Evolutionary conservation across 163 green algal species (phyloP).

Genomic region (Chloromonas sp.): DNA sequence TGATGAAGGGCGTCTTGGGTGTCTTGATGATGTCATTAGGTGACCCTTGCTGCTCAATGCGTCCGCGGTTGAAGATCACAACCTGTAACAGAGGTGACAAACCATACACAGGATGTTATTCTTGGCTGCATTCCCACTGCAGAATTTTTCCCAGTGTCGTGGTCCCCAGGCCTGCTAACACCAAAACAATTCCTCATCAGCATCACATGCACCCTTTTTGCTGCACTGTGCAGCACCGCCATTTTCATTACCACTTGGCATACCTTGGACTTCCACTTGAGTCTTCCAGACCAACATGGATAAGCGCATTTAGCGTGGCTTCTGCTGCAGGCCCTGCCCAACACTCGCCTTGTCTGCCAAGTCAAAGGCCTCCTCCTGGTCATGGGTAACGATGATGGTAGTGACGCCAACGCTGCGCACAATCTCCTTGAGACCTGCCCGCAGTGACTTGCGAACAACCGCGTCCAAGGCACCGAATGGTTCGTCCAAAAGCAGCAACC

Average conservation of each 20-base stretch:
- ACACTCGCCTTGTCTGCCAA: slow-evolving; percentile 64
- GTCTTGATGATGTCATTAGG: slow-evolving; percentile 53
- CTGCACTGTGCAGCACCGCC: too few species aligned
- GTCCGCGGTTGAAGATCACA: slow-evolving; percentile 67
- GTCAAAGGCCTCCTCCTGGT: slow-evolving; percentile 86
- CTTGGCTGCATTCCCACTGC: not conserved
- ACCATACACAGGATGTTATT: not conserved
- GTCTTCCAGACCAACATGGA: too few species aligned
- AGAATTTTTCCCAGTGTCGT: not conserved
- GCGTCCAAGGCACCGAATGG: slow-evolving; percentile 86
- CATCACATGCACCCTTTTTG: too few species aligned
- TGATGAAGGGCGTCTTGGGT: slow-evolving; percentile 65
- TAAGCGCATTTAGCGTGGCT: too few species aligned
- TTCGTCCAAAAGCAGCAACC: slow-evolving; percentile 80
- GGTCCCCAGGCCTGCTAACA: not conserved
- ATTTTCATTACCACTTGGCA: too few species aligned
- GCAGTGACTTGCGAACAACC: slow-evolving; percentile 63
- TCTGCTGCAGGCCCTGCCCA: too few species aligned
- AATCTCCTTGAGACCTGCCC: slow-evolving; percentile 62
- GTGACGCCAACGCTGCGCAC: slow-evolving; percentile 68
- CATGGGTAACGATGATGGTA: slow-evolving; percentile 81
- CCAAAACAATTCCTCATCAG: too few species aligned
- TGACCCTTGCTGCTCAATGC: slow-evolving; percentile 59
- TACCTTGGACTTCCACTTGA: too few species aligned
- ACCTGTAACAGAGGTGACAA: slow-evolving; percentile 21